Evolutionary conservation across 2,329 filamentous ascomycete species (phyloP).

Genomic region (Parafenestella ontariensis): DNA sequence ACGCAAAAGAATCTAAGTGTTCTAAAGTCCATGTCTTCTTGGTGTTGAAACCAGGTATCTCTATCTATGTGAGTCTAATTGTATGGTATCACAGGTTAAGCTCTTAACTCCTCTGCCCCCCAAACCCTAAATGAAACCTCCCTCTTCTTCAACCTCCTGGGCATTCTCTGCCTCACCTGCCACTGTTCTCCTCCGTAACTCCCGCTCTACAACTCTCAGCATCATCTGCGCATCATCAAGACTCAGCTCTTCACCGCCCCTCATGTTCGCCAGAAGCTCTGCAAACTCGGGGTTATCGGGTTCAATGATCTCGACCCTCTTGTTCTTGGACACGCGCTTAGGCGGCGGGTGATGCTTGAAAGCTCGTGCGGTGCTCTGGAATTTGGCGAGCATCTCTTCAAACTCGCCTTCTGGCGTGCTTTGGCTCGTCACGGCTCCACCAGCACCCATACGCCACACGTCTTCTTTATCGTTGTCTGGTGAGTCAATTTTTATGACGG

Average conservation of each 20-base stretch:
- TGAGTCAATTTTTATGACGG: constrained; percentile 65
- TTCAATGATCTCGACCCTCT: constrained; percentile 24
- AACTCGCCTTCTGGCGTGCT: constrained; percentile 82
- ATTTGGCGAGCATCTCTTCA: constrained; percentile 77
- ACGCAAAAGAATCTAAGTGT: not conserved
- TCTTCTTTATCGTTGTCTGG: constrained; percentile 50
- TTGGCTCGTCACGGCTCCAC: constrained; percentile 85
- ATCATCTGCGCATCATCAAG: constrained; percentile 27
- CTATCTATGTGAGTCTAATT: constrained; percentile 14
- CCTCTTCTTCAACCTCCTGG: constrained; percentile 8
- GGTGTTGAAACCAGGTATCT: constrained; percentile 27
- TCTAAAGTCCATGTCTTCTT: not conserved
- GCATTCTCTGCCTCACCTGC: constrained; percentile 3
- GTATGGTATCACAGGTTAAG: constrained; percentile 25
- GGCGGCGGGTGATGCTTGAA: constrained; percentile 31
- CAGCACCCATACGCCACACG: constrained; percentile 84
- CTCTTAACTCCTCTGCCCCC: constrained; percentile 3
- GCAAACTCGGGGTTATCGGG: constrained; percentile 28
- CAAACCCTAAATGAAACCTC: constrained; percentile 1
- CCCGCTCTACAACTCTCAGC: constrained; percentile 21
- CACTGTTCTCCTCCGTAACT: constrained; percentile 16
- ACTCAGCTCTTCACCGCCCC: constrained; percentile 20
- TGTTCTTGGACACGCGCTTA: constrained; percentile 13
- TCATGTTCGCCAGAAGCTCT: constrained; percentile 24
- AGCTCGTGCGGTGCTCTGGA: constrained; percentile 42